Percentiles rank a stretch among this genome's conserved stretches.
Conservation (phyloP, 2,329 filamentous ascomycete genomes). For the Sclerotinia subarctica region DNA sequence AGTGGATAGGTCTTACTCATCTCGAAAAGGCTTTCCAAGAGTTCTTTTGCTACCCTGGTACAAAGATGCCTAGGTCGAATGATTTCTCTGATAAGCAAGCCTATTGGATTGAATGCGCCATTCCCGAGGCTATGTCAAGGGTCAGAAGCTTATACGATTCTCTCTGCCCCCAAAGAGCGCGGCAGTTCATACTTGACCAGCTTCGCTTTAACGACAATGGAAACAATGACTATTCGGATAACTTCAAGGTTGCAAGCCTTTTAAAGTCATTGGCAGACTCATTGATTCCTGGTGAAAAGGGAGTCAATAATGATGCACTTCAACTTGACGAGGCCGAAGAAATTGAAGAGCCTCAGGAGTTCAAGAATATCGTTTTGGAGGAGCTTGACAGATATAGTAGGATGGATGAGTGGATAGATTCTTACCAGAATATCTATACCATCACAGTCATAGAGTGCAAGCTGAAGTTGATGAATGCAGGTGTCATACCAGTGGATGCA, state of each 20-base stretch:
- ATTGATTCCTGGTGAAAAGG: slow-evolving; percentile 48
- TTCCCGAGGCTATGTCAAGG: slow-evolving; percentile 74
- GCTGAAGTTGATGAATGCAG: slow-evolving; percentile 60
- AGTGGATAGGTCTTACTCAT: slow-evolving; percentile 79
- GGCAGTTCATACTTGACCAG: slow-evolving; percentile 82
- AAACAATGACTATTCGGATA: slow-evolving; percentile 83
- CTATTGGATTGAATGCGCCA: slow-evolving; percentile 81
- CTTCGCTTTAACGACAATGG: slow-evolving; percentile 93
- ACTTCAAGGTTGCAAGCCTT: slow-evolving; percentile 80
- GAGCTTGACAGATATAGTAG: slow-evolving; percentile 65
- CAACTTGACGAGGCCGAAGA: slow-evolving; percentile 44
- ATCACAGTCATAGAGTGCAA: slow-evolving; percentile 60
- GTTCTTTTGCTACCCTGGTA: slow-evolving; percentile 79
- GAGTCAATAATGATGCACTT: slow-evolving; percentile 35
- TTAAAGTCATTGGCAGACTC: slow-evolving; percentile 62
- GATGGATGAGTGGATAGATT: slow-evolving; percentile 66
- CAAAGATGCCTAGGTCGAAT: slow-evolving; percentile 78
- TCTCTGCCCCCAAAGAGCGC: slow-evolving; percentile 73
- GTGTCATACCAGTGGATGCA: slow-evolving; percentile 53
- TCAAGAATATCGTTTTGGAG: slow-evolving; percentile 49
- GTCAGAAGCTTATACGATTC: slow-evolving; percentile 59
- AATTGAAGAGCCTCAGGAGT: slow-evolving; percentile 43
- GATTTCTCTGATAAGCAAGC: slow-evolving; percentile 84
- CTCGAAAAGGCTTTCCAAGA: slow-evolving; percentile 82
- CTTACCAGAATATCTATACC: slow-evolving; percentile 66